These are phyloP conservation scores for Tetracentron sinense DNA, from an alignment of 164 flowering plant genomes.

Conservation along the genomic window DNA sequence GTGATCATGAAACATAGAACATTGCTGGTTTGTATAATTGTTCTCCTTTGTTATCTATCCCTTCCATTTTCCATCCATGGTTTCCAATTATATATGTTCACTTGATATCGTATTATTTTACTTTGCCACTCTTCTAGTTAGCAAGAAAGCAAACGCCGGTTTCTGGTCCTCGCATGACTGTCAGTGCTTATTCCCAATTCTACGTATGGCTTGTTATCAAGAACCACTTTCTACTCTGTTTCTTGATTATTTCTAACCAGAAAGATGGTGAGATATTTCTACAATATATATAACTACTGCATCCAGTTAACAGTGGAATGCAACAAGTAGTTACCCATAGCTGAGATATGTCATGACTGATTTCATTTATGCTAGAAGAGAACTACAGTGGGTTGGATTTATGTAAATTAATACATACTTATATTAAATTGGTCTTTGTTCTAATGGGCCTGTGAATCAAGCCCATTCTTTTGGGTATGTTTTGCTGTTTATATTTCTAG, in stretches of 20 bases:
- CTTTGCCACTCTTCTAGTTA: neutral
- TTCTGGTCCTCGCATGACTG: neutral
- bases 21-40: conserved; percentile 60
- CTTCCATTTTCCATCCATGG: conserved; percentile 1
- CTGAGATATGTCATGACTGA: too few species aligned
- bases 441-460: too few species aligned
- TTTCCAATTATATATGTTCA: neutral
- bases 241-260: too few species aligned
- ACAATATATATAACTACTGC: too few species aligned
- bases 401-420: neutral
- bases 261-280: too few species aligned
- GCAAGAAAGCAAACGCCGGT: neutral
- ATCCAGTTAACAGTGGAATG: too few species aligned
- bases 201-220: neutral
- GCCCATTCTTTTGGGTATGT: too few species aligned
- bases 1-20: conserved; percentile 85
- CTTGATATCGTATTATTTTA: neutral
- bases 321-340: too few species aligned
- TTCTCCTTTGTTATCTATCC: conserved; percentile 1
- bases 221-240: neutral
- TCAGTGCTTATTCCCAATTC: neutral
- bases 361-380: neutral
- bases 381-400: neutral
- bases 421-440: too few species aligned
- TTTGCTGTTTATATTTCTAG: too few species aligned